phyloP scores from a whole-genome alignment of 2,329 filamentous ascomycete genomes.

The Penicillium hordei region DNA sequence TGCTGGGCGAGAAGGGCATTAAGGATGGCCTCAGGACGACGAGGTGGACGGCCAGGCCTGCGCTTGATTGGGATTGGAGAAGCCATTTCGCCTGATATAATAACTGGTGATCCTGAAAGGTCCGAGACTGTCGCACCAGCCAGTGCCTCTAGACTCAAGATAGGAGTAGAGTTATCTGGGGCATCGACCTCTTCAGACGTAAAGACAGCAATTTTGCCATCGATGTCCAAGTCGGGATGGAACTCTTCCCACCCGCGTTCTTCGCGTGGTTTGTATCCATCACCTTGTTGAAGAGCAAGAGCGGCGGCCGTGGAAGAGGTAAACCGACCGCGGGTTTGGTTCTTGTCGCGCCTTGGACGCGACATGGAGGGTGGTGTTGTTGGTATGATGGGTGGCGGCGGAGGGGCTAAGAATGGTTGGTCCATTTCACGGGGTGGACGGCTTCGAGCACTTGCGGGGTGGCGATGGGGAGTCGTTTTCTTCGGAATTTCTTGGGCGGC shows the following conservation, averaged over 20 bases:
- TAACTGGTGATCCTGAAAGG: constrained; percentile 45
- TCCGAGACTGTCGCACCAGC: constrained; percentile 27
- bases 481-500: constrained; percentile 41
- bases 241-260: constrained; percentile 98
- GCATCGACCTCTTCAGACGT: constrained; percentile 84
- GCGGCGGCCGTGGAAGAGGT: constrained; percentile 82
- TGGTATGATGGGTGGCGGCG: constrained; percentile 33
- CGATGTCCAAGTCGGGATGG: constrained; percentile 90
- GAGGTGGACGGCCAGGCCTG: constrained; percentile 64
- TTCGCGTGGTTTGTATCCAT: constrained; percentile 96
- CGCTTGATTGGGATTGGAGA: constrained; percentile 53
- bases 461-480: constrained; percentile 41
- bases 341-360: constrained; percentile 45
- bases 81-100: constrained; percentile 37
- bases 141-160: constrained; percentile 34
- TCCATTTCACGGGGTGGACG: constrained; percentile 52
- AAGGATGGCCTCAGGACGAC: constrained; percentile 61
- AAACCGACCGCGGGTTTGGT: constrained; percentile 63
- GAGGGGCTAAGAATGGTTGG: constrained; percentile 26
- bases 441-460: constrained; percentile 51
- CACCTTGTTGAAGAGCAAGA: constrained; percentile 83
- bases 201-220: constrained; percentile 74
- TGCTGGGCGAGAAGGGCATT: constrained; percentile 60
- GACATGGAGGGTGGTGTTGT: constrained; percentile 40
- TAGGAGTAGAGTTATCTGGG: constrained; percentile 53